A percentile compares a stretch with the other conserved stretches of the same genome.
Conservation (phyloP, 2,329 filamentous ascomycete genomes). For the Claviceps digitariae region DNA sequence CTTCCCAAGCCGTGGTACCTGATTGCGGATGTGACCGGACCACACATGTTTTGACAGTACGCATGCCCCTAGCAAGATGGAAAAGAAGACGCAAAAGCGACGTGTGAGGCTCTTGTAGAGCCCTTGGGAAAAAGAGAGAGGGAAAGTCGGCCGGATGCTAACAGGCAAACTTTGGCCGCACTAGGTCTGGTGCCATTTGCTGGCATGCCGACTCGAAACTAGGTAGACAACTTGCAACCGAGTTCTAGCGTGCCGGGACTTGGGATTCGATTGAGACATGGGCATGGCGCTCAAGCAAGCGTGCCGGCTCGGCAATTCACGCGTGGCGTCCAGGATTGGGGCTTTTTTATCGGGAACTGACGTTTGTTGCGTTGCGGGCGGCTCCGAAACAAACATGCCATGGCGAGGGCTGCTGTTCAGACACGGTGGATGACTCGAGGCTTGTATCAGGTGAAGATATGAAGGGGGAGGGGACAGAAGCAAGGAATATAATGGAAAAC, state of each 20-base stretch:
- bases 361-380: neutral
- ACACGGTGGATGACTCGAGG: neutral
- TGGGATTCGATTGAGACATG: neutral
- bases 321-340: neutral
- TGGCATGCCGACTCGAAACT: neutral
- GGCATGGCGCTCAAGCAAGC: too few relatives aligned
- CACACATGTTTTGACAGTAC: neutral
- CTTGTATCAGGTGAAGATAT: neutral
- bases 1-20: neutral
- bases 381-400: neutral
- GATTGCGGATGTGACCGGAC: neutral
- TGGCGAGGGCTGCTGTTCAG: neutral
- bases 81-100: neutral
- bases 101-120: neutral
- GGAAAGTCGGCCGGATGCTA: neutral
- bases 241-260: neutral
- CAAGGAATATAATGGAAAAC: too few relatives aligned
- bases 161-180: neutral
- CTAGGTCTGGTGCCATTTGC: neutral
- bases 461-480: neutral
- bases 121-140: too few relatives aligned
- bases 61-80: neutral
- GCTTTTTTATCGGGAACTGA: neutral
- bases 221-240: too few relatives aligned
- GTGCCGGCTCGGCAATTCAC: neutral